Base-by-base conservation (phyloP, 306 rosid genomes). In the Canavalia gladiata region DNA sequence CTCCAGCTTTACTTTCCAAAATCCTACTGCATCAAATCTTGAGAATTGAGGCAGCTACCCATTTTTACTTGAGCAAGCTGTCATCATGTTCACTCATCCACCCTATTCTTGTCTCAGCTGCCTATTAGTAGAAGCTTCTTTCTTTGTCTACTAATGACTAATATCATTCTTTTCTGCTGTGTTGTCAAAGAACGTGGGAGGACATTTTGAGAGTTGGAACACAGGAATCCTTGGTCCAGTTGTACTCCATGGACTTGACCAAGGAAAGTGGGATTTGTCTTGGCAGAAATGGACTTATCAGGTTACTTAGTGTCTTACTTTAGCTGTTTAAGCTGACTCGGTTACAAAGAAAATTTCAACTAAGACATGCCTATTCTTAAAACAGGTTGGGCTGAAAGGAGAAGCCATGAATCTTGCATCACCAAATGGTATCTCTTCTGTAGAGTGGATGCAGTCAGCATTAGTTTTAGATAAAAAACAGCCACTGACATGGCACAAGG, bases 401-500 rank as follows among this genome's bases (percentile, higher is more conserved):
- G 99, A 96, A 83, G 86, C 99, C 82, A 81, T 93, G 97, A 89
- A 92, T 82, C 99, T 96, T 72, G 94, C 85, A 70, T 86, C 97
- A 68, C 94, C 97, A 43, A 82, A 84, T 42, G 84, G 91, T 51
- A 81, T 90, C 81, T 89, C 98, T 70, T 84, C 99, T 37, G 98
- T 94, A 51, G 97, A 84, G 76, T 96, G 99, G 99, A 89, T 87
- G 88, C 75, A 85, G 51, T 90, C 90, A 78, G 90, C 95, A 41
- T 77, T 96, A 85, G 90, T 81, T 43, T 87, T 85, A 63, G 90
- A 90, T 75, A 88, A 72, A 64, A 90, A 82, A 31, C 97, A 92
- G 83, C 99, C 99, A 69, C 78, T 96, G 85, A 94, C 98, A 80
- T 96, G 99, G 99, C 98, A 96, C 84, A 96, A 94, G 98, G 99